Evolutionary conservation across 495 filamentous ascomycete species (phyloP).

Genomic region (Talaromyces proteolyticus): DNA sequence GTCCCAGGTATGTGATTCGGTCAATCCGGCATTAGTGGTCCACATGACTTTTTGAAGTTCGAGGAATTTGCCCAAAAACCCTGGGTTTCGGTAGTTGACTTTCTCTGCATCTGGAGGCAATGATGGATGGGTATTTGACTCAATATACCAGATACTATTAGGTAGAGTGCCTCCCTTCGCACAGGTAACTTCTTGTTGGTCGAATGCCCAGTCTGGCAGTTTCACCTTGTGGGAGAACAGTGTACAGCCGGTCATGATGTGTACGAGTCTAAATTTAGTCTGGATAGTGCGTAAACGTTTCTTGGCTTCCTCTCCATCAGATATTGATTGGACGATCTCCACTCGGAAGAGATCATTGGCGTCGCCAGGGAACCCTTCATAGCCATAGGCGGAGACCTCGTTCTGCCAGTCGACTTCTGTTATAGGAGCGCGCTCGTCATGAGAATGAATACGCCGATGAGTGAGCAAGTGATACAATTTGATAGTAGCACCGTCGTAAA

Average conservation of each 20-base stretch:
- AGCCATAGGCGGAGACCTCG: slow-evolving; percentile 96
- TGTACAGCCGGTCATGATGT: slow-evolving; percentile 94
- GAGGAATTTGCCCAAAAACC: slow-evolving; percentile 98
- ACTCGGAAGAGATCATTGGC: slow-evolving; percentile 94
- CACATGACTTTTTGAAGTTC: slow-evolving; percentile 99
- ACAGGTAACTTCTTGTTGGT: slow-evolving; percentile 97
- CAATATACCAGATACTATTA: slow-evolving; percentile 96
- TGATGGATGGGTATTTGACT: slow-evolving; percentile 77
- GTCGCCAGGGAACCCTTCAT: slow-evolving; percentile 93
- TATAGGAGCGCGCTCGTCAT: slow-evolving; percentile 94
- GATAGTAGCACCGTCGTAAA: slow-evolving; percentile 75
- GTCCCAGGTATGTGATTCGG: slow-evolving; percentile 97
- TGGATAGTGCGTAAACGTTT: slow-evolving; percentile 87
- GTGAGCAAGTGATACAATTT: slow-evolving; percentile 79
- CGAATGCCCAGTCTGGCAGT: slow-evolving; percentile 92
- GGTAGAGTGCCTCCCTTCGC: slow-evolving; percentile 88
- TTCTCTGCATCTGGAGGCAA: slow-evolving; percentile 73
- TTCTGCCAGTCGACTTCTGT: slow-evolving; percentile 98
- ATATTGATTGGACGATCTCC: slow-evolving; percentile 89
- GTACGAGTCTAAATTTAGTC: slow-evolving; percentile 91
- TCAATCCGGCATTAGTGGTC: slow-evolving; percentile 93
- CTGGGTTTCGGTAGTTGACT: slow-evolving; percentile 91
- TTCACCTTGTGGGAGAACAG: slow-evolving; percentile 99
- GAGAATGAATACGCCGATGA: slow-evolving; percentile 86
- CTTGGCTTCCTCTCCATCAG: slow-evolving; percentile 73